Conservation (phyloP, 2,329 filamentous ascomycete species). For the Uncinocarpus reesii region DNA sequence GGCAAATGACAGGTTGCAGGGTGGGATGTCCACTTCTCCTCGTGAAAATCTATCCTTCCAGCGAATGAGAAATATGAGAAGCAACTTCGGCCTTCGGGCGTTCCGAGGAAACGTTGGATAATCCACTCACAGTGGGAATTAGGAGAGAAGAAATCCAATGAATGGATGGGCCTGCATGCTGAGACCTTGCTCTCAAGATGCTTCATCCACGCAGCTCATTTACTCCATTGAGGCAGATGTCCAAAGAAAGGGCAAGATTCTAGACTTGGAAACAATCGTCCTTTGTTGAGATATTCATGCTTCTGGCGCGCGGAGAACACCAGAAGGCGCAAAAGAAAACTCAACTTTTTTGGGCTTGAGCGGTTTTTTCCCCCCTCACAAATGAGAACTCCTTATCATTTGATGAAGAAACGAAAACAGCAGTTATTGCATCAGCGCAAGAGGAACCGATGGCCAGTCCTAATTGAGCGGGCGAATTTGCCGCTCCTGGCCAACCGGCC, state of each 20-base stretch:
- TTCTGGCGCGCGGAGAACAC: too few species aligned
- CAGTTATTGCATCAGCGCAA: neutral
- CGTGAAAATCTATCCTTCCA: neutral
- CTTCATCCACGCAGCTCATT: neutral
- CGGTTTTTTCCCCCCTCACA: too few species aligned
- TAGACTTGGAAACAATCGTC: neutral
- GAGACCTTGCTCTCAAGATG: neutral
- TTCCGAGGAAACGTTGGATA: too few species aligned
- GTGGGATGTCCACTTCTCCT: neutral
- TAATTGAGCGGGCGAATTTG: too few species aligned
- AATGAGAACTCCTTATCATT: too few species aligned
- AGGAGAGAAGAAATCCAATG: too few species aligned
- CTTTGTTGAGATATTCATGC: too few species aligned
- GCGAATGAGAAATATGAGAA: neutral
- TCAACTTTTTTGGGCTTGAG: too few species aligned
- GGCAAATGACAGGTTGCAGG: neutral
- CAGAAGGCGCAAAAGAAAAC: too few species aligned
- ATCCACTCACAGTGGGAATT: too few species aligned
- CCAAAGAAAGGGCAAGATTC: neutral
- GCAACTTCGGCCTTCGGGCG: neutral
- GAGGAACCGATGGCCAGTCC: too few species aligned
- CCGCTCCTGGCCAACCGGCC: neutral
- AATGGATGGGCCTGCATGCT: constrained; percentile 1
- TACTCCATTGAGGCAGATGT: neutral
- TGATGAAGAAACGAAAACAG: too few species aligned